A percentile compares a stretch with the other conserved stretches of the same genome.
phyloP scores from a whole-genome alignment of 441 rosid genomes.

The Dalechampia spathulata region DNA sequence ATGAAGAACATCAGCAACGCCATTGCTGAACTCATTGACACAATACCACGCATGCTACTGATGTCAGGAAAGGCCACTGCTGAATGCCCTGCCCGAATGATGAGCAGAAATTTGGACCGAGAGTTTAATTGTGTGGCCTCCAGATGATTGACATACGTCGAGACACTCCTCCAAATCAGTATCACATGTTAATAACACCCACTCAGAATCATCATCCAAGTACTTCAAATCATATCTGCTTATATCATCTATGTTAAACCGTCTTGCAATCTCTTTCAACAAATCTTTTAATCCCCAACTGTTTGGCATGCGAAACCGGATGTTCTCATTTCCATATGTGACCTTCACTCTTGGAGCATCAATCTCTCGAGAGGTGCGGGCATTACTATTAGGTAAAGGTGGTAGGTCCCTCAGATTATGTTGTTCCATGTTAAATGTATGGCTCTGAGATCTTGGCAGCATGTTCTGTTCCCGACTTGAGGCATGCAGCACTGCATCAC shows the following conservation, averaged over 20 bases:
- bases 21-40: not conserved
- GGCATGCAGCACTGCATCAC: conserved; percentile 41
- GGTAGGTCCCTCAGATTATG: conserved; percentile 25
- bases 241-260: conserved; percentile 57
- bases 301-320: conserved; percentile 52
- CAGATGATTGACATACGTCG: conserved; percentile 45
- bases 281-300: conserved; percentile 44
- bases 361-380: conserved; percentile 28
- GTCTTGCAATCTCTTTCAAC: conserved; percentile 51
- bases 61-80: conserved; percentile 23
- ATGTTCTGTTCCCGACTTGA: conserved; percentile 31
- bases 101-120: conserved; percentile 47
- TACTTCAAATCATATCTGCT: conserved; percentile 61
- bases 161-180: conserved; percentile 85
- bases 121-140: conserved; percentile 51
- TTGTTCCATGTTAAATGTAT: conserved; percentile 25
- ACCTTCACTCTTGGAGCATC: conserved; percentile 59
- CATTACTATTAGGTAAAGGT: conserved; percentile 15
- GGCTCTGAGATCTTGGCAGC: conserved; percentile 45
- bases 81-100: conserved; percentile 30
- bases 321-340: conserved; percentile 51
- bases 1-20: no score
- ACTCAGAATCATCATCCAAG: conserved; percentile 87
- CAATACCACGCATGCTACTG: not conserved
- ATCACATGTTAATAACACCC: conserved; percentile 85